Base-by-base conservation (phyloP, 192 early-diverging fungal genomes). In the Backusella tuberculispora region DNA sequence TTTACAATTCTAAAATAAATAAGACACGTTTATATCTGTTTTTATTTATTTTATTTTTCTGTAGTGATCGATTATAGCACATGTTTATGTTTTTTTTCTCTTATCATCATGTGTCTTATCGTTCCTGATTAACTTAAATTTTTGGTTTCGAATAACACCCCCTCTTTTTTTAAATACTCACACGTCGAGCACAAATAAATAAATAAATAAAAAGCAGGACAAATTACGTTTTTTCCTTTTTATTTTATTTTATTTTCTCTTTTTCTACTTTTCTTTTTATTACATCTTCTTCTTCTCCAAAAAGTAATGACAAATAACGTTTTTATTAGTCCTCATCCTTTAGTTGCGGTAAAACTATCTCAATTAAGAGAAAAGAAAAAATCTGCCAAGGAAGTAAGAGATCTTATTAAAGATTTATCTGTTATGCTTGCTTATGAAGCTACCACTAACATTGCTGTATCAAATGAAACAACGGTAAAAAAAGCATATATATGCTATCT, bases 381-480 rank as follows among this genome's bases (percentile, higher is more conserved):
- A 37, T 78, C 77, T 0, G 50, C 92, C 4, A 87, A 87, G 12
- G 66, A 76, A 19, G 78, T 88, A 3, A 85, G 92, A 37, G 85
- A 87, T 45, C 78, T 90, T 14, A 80, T 86, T 37, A 79, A 80
- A 71, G 85, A 86, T 44, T 78, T 93, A 29, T 83, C 83, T 0
- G 60, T 80, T 2, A 75, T 93, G 8, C 74, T 93, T 40, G 86
- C 82, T 75, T 92, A 93, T 83, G 90, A 91, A 63, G 92, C 84
- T 34, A 87, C 90, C 4, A 43, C 70, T 17, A 84, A 89, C 53
- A 67, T 90, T 37, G 56, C 67, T 14, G 73, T 86, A 13, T 29
- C 43, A 4, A 13, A 63, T 19, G 71, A 74, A 21, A 74, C 65
- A 4, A 53, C 56, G 38, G 84, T 84, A 80, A 71, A 63, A 26